Evolutionary conservation across 2,329 filamentous ascomycete genomes (phyloP).

Genomic region (Microsporum audouinii): DNA sequence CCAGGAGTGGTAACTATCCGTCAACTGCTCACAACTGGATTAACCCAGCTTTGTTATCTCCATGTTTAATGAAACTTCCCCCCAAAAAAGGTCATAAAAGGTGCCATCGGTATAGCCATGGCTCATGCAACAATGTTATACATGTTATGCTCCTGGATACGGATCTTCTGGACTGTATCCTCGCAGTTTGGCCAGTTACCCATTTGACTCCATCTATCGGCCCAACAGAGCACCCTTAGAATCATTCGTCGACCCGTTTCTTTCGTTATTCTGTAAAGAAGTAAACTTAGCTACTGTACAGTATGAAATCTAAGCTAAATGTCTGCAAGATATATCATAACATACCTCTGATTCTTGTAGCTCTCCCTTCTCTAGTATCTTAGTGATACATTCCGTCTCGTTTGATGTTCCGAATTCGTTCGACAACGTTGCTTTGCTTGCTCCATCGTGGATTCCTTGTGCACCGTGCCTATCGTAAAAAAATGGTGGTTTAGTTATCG

Average conservation of each 20-base stretch:
- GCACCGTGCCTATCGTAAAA: slow-evolving; percentile 57
- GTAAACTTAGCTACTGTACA: slow-evolving; percentile 10
- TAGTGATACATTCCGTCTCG: slow-evolving; percentile 68
- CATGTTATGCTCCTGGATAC: neutral
- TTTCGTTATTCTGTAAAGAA: slow-evolving; percentile 20
- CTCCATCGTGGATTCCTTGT: slow-evolving; percentile 66
- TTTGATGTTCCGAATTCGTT: slow-evolving; percentile 75
- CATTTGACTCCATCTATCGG: slow-evolving; percentile 3
- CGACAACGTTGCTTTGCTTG: slow-evolving; percentile 63
- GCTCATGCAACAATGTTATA: neutral
- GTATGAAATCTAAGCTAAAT: neutral
- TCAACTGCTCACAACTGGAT: neutral
- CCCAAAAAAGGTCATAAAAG: neutral
- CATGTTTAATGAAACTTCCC: neutral
- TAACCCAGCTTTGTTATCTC: neutral
- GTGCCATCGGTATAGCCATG: neutral
- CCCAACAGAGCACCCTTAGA: slow-evolving; percentile 16
- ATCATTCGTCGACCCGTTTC: slow-evolving; percentile 24
- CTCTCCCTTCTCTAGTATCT: slow-evolving; percentile 67
- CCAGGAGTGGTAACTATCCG: neutral
- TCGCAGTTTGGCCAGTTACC: neutral
- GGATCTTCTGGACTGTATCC: neutral
- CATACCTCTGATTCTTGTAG: slow-evolving; percentile 50
- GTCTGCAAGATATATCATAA: slow-evolving; percentile 16
- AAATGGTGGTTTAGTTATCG: neutral